Evolutionary conservation across 139 green algal species (phyloP), one percentile per base, ranked within the genome.

Genomic region (Zygnema circumcarinatum): DNA sequence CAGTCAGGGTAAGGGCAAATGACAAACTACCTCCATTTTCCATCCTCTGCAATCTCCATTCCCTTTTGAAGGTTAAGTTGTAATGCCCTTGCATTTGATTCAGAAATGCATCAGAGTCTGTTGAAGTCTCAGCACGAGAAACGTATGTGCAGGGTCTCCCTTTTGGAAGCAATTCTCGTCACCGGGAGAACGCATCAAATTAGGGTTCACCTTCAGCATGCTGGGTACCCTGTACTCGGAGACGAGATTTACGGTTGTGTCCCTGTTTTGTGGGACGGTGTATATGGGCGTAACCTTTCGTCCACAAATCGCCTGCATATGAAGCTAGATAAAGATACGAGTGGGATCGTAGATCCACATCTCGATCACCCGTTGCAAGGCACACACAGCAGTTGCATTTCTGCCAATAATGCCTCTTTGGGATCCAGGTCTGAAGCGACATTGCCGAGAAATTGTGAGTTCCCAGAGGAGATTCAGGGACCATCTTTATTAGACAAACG

Each of bases 131-230:
- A 72, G 56, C 56, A 35, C 29, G 29, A n/a, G n/a, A n/a, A n/a
- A n/a, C n/a, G n/a, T n/a, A n/a, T 78, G 7, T 78, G 81, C 74
- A 89, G 84, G 31, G 39, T 75, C 25, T 73, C 84, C 11, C 84
- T 89, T 1, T 32, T 89, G n/a, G 36, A 84, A 25, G 84, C 84
- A 1, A 32, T n/a, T 0, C 40, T 39, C 20, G 16, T 74, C n/a
- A 89, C 84, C 29, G 84, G 84, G 2, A 31, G 84, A n/a, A 89
- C 84, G 25, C 84, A 89, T 74, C 84, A 89, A 62, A 89, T 89
- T n/a, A 35, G 84, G 20, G 84, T 89, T 68, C 84, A 89, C 35
- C 84, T 89, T 20, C 84, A 52, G 33, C 84, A 89, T 29, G 74
- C 42, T 38, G 79, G 79, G 22, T 74, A 74, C 25, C 84, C 84